Percentiles rank a stretch among this genome's conserved stretches.
phyloP scores from a whole-genome alignment of 139 green algal genomes.

The Chlorokybus atmophyticus region DNA sequence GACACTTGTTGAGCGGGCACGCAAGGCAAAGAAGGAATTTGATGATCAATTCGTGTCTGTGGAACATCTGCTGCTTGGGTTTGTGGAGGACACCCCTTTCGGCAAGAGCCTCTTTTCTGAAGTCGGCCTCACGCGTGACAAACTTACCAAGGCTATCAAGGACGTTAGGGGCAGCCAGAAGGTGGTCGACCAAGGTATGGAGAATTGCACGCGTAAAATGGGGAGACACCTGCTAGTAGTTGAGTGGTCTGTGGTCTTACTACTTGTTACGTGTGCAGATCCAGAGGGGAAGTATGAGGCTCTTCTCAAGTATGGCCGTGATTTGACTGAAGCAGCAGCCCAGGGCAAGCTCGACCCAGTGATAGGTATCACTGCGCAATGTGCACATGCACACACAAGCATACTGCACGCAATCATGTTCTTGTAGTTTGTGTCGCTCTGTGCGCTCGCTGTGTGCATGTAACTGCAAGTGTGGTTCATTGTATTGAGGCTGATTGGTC shows the following conservation, averaged over 20 bases:
- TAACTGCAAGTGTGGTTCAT: no score
- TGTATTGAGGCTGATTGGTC: no score
- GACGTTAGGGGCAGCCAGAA: constrained; percentile 61
- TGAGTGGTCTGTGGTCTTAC: no score
- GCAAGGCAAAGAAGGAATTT: constrained; percentile 43
- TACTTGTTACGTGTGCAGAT: constrained; percentile 38
- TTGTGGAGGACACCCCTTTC: constrained; percentile 68
- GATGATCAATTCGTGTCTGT: constrained; percentile 75
- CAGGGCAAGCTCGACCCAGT: constrained; percentile 1
- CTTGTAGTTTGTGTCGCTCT: no score
- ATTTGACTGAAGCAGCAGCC: constrained; percentile 66
- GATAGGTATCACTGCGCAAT: no score
- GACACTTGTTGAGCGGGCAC: constrained; percentile 57
- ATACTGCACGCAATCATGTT: no score
- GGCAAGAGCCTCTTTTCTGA: constrained; percentile 45
- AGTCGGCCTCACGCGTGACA: constrained; percentile 46
- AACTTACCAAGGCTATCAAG: constrained; percentile 60
- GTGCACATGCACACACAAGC: no score
- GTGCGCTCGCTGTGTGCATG: no score
- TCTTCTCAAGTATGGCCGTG: constrained; percentile 77
- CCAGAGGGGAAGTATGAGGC: constrained; percentile 96
- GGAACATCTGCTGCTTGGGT: constrained; percentile 83
- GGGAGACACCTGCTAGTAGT: no score
- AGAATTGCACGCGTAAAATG: no score
- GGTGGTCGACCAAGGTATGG: constrained; percentile 37